A percentile compares a stretch with the other conserved stretches of the same genome.
phyloP scores from a whole-genome alignment of 192 early-diverging fungal species.

The Coemansia reversa region DNA sequence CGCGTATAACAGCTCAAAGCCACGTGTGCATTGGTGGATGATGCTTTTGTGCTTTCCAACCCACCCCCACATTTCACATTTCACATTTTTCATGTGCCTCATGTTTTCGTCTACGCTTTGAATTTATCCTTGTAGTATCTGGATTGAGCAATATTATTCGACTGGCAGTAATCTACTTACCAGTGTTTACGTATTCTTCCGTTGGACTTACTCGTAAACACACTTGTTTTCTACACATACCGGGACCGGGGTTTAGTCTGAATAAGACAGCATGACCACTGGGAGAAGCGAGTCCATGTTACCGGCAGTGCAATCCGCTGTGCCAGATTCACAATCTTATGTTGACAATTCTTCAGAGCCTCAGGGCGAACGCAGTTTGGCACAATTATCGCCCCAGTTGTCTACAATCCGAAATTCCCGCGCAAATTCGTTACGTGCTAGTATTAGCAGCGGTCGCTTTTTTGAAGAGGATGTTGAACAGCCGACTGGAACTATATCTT shows the following conservation, averaged over 20 bases:
- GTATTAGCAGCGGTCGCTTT: slow-evolving; percentile 19
- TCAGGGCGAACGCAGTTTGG: neutral
- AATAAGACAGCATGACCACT: neutral
- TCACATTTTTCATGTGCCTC: too few relatives aligned
- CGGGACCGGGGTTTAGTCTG: neutral
- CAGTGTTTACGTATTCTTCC: neutral
- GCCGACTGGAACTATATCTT: slow-evolving; percentile 64
- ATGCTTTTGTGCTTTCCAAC: too few relatives aligned
- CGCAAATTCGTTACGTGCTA: slow-evolving; percentile 22
- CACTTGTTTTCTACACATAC: neutral
- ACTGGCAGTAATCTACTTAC: neutral
- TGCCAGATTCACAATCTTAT: neutral
- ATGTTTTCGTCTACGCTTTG: too few relatives aligned
- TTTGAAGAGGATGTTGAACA: slow-evolving; percentile 39
- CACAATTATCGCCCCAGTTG: slow-evolving; percentile 10
- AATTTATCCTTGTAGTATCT: neutral
- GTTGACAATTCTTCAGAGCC: neutral
- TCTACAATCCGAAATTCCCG: slow-evolving; percentile 13
- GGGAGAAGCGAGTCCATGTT: neutral
- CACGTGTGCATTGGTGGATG: too few relatives aligned
- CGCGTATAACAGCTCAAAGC: too few relatives aligned
- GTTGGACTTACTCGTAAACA: neutral
- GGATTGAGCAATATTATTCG: neutral
- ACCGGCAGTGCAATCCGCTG: neutral
- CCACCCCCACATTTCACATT: too few relatives aligned